These are phyloP conservation scores for Periglandula ipomoeae DNA, from an alignment of 2,329 filamentous ascomycete genomes.

Conservation along the genomic window DNA sequence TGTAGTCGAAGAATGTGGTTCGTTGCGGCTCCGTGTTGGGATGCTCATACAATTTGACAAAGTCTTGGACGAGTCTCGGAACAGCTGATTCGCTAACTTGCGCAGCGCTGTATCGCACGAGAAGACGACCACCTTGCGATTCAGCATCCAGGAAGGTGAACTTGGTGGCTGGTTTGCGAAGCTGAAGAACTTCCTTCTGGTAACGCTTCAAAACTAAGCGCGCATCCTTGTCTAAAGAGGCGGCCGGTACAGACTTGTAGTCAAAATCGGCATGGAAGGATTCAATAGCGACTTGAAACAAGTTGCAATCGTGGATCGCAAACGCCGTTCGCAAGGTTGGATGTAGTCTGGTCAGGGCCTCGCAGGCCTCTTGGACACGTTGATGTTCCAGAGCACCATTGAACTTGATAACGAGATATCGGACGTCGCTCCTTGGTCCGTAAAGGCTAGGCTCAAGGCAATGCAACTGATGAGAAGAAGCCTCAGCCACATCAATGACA, in stretches of 20 bases:
- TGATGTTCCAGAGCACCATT: slow-evolving; percentile 31
- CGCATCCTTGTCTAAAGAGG: slow-evolving; percentile 28
- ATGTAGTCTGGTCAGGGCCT: slow-evolving; percentile 33
- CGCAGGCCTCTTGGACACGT: slow-evolving; percentile 38
- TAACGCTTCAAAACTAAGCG: slow-evolving; percentile 35
- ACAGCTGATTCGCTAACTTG: slow-evolving; percentile 40
- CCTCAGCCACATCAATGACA: slow-evolving; percentile 39
- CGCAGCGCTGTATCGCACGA: slow-evolving; percentile 38
- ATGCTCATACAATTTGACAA: slow-evolving; percentile 35
- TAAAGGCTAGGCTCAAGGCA: slow-evolving; percentile 40
- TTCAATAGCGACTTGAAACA: slow-evolving; percentile 40
- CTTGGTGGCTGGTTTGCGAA: slow-evolving; percentile 35
- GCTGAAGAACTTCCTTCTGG: slow-evolving; percentile 29
- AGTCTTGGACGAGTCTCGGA: slow-evolving; percentile 37
- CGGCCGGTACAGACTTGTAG: slow-evolving; percentile 30
- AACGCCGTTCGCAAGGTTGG: slow-evolving; percentile 48
- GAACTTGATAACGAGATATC: slow-evolving; percentile 40
- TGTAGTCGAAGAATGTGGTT: slow-evolving; percentile 39
- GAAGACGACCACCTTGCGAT: slow-evolving; percentile 36
- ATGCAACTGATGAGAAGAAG: slow-evolving; percentile 37
- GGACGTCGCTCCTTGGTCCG: slow-evolving; percentile 32
- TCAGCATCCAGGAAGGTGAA: slow-evolving; percentile 41
- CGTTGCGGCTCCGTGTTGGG: slow-evolving; percentile 23
- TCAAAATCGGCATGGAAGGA: slow-evolving; percentile 34
- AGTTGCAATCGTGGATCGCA: slow-evolving; percentile 32